These are phyloP conservation scores for Asterionellopsis glacialis DNA, from an alignment of 108 stramenopile genomes.

Conservation along the genomic window DNA sequence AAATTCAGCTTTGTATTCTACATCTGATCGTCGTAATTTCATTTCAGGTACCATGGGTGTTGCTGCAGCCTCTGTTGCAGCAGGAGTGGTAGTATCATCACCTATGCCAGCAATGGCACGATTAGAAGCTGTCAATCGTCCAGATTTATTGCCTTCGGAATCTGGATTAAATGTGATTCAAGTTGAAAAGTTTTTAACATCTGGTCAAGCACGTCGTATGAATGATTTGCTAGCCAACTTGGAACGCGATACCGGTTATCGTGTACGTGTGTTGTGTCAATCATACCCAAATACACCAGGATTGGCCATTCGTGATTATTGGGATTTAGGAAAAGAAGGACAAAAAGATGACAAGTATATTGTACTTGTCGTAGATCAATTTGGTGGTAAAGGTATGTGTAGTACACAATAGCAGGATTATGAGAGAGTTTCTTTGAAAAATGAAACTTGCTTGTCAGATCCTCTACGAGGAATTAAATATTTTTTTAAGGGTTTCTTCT, in stretches of 20 bases:
- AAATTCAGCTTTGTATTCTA: too few species aligned
- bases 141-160: slow-evolving; percentile 75
- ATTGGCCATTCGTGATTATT: slow-evolving; percentile 63
- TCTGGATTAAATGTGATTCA: slow-evolving; percentile 75
- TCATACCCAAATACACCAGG: slow-evolving; percentile 83
- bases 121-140: slow-evolving; percentile 80
- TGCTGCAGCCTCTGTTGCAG: neutral
- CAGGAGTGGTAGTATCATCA: slow-evolving; percentile 1
- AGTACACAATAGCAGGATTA: too few species aligned
- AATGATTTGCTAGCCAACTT: slow-evolving; percentile 55
- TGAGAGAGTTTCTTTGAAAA: neutral
- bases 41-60: neutral
- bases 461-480: neutral
- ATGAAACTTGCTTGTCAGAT: too few species aligned
- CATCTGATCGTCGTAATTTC: too few species aligned
- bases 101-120: slow-evolving; percentile 60
- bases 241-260: slow-evolving; percentile 77
- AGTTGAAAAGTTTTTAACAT: slow-evolving; percentile 75
- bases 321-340: slow-evolving; percentile 85
- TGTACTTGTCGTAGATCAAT: slow-evolving; percentile 82
- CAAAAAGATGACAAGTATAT: slow-evolving; percentile 88
- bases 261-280: slow-evolving; percentile 75
- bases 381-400: slow-evolving; percentile 66
- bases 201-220: slow-evolving; percentile 74
- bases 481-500: neutral